These are phyloP conservation scores for Betula pendula DNA, from an alignment of 306 rosid species.

Conservation along the genomic window DNA sequence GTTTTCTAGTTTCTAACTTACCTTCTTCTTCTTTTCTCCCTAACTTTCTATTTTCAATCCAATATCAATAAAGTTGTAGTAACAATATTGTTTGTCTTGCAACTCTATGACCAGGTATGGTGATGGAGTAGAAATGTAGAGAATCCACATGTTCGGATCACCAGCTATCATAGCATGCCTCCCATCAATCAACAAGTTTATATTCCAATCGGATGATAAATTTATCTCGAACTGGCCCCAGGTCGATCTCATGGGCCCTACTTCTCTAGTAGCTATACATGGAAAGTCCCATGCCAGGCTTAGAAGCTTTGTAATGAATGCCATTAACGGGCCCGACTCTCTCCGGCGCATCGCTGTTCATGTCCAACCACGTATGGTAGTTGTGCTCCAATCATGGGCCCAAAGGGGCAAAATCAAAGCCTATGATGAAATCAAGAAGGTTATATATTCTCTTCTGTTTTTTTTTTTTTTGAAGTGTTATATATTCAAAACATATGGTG, in stretches of 20 bases:
- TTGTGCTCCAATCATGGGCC: constrained; percentile 22
- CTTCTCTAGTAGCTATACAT: constrained; percentile 24
- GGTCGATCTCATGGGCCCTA: constrained; percentile 14
- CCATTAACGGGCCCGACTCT: constrained; percentile 19
- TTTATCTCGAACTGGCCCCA: constrained; percentile 22
- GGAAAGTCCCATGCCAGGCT: constrained; percentile 30
- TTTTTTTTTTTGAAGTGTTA: too few relatives aligned
- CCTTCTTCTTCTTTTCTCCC: too few relatives aligned
- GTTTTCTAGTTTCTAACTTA: too few relatives aligned
- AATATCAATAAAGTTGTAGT: too few relatives aligned
- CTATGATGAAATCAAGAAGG: constrained; percentile 22
- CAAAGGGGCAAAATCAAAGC: constrained; percentile 22
- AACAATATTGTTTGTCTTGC: background rate
- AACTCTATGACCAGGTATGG: constrained; percentile 26
- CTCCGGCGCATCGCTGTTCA: constrained; percentile 25
- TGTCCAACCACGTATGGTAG: constrained; percentile 25
- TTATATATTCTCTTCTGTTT: too few relatives aligned
- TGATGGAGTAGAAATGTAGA: constrained; percentile 35
- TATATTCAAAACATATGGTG: too few relatives aligned
- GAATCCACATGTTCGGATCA: constrained; percentile 32
- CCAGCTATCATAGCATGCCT: constrained; percentile 36
- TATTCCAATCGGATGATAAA: constrained; percentile 13
- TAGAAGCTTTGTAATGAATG: constrained; percentile 5
- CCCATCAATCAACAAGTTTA: constrained; percentile 26
- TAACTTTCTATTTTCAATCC: too few relatives aligned